Conservation (phyloP, 2,329 filamentous ascomycete species). For the Raffaelea ambrosiae region DNA sequence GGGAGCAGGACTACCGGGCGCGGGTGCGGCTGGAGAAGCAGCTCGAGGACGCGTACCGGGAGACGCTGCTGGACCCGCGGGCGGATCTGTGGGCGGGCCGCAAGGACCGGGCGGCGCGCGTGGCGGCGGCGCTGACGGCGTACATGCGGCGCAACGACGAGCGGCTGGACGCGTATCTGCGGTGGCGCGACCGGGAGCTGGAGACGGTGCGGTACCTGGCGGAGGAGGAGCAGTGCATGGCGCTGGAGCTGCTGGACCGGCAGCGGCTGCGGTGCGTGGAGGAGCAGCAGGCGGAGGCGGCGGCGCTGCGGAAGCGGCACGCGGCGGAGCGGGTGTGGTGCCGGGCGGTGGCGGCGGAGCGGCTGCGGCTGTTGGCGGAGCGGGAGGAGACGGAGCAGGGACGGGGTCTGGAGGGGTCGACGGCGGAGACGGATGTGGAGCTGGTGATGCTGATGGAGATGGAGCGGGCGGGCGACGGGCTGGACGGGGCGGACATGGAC, state of each 20-base stretch:
- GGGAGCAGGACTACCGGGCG: conserved; percentile 30
- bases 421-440: conserved; percentile 12
- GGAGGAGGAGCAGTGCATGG: conserved; percentile 29
- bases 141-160: conserved; percentile 32
- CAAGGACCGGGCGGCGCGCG: conserved; percentile 19
- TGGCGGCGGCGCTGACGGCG: conserved; percentile 23
- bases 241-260: conserved; percentile 34
- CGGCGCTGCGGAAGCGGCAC: conserved; percentile 23
- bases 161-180: conserved; percentile 24
- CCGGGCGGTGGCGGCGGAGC: conserved; percentile 34
- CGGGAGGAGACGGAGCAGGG: conserved; percentile 29
- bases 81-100: conserved; percentile 31
- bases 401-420: conserved; percentile 23
- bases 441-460: conserved; percentile 11
- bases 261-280: conserved; percentile 22
- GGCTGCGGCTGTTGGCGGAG: conserved; percentile 30
- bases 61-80: conserved; percentile 8
- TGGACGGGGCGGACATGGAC: conserved; percentile 33
- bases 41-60: conserved; percentile 35
- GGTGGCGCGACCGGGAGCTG: conserved; percentile 32
- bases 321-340: conserved; percentile 38
- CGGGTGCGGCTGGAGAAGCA: conserved; percentile 31
- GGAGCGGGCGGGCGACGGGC: background rate
- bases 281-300: conserved; percentile 18
- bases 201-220: conserved; percentile 24